A percentile compares a stretch with the other conserved stretches of the same genome.
Conservation (phyloP, 1,284 basidiomycete species). For the Tylopilus sp. region DNA sequence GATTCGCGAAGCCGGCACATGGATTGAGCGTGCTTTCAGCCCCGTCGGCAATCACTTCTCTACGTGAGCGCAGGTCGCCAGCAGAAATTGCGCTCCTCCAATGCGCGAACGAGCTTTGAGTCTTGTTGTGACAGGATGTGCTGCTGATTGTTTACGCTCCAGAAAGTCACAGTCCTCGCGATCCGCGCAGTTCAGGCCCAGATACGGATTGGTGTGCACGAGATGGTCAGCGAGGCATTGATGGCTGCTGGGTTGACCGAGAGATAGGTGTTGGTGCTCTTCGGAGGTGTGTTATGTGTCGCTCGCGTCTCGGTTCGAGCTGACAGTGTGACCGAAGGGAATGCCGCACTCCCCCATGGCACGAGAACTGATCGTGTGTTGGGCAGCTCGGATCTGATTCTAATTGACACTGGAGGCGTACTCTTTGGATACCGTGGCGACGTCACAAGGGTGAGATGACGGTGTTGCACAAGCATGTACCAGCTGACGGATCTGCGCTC, state of each 20-base stretch:
- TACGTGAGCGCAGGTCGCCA: slow-evolving; percentile 72
- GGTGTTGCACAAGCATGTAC: not conserved
- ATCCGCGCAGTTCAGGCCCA: slow-evolving; percentile 63
- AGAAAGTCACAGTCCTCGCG: slow-evolving; percentile 71
- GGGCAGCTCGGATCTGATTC: slow-evolving; percentile 56
- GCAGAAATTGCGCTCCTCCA: slow-evolving; percentile 70
- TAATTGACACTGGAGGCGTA: slow-evolving; percentile 74
- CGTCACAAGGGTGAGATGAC: slow-evolving; percentile 62
- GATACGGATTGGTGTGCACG: slow-evolving; percentile 70
- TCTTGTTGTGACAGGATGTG: slow-evolving; percentile 2
- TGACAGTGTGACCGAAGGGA: slow-evolving; percentile 46
- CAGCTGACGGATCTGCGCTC: not conserved
- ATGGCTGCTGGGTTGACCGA: slow-evolving; percentile 53
- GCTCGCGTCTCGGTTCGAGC: not conserved
- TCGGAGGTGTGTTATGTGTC: slow-evolving; percentile 57
- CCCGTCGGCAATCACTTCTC: slow-evolving; percentile 49
- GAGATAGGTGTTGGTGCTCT: slow-evolving; percentile 63
- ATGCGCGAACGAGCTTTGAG: slow-evolving; percentile 73
- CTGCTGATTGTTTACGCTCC: slow-evolving; percentile 2
- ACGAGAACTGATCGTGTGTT: slow-evolving; percentile 66
- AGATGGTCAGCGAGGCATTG: slow-evolving; percentile 56
- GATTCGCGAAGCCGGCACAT: slow-evolving; percentile 47
- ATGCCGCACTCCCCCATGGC: slow-evolving; percentile 83
- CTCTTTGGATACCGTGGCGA: slow-evolving; percentile 76
- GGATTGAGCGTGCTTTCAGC: slow-evolving; percentile 43